phyloP scores from a whole-genome alignment of 1,284 basidiomycete genomes.

The Boletellus deceptivus region DNA sequence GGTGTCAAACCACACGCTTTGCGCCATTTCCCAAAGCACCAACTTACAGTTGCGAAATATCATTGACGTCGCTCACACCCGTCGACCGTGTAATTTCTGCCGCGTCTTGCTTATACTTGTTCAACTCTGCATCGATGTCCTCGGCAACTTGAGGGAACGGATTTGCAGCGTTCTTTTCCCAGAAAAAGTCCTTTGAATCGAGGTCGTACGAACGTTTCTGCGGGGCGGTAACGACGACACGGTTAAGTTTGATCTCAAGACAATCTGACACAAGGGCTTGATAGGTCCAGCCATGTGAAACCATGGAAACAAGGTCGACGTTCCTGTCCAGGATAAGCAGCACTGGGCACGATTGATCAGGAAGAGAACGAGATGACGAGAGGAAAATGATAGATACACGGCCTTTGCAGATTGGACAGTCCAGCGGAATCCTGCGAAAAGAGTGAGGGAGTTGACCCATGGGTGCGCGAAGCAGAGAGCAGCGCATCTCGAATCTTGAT shows the following conservation, averaged over 20 bases:
- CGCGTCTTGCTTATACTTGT: slow-evolving; percentile 94
- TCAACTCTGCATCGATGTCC: slow-evolving; percentile 92
- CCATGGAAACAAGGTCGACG: slow-evolving; percentile 91
- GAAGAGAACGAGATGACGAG: slow-evolving; percentile 3
- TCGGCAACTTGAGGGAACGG: slow-evolving; percentile 99
- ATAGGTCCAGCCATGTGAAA: slow-evolving; percentile 99
- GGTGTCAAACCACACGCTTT: slow-evolving; percentile 14
- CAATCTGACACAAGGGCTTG: slow-evolving; percentile 98
- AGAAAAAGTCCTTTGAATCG: slow-evolving; percentile 98
- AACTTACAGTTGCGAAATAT: slow-evolving; percentile 87
- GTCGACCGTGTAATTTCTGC: slow-evolving; percentile 97
- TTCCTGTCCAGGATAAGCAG: slow-evolving; percentile 94
- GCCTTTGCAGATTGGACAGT: slow-evolving; percentile 76
- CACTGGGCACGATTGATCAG: slow-evolving; percentile 48
- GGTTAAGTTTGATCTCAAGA: slow-evolving; percentile 94
- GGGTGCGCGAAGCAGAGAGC: slow-evolving; percentile 73
- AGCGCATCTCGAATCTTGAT: slow-evolving; percentile 90
- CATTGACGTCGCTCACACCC: slow-evolving; percentile 93
- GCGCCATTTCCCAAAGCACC: neutral
- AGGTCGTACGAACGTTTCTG: slow-evolving; percentile 93
- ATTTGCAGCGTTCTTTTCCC: slow-evolving; percentile 93
- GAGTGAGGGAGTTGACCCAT: slow-evolving; percentile 49
- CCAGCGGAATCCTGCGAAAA: slow-evolving; percentile 74
- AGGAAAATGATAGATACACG: slow-evolving; percentile 48
- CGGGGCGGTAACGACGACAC: slow-evolving; percentile 77